Evolutionary conservation across 1,139 yeast species (phyloP), one percentile per base, ranked within the genome.

Genomic region (Suhomyces anneliseae): DNA sequence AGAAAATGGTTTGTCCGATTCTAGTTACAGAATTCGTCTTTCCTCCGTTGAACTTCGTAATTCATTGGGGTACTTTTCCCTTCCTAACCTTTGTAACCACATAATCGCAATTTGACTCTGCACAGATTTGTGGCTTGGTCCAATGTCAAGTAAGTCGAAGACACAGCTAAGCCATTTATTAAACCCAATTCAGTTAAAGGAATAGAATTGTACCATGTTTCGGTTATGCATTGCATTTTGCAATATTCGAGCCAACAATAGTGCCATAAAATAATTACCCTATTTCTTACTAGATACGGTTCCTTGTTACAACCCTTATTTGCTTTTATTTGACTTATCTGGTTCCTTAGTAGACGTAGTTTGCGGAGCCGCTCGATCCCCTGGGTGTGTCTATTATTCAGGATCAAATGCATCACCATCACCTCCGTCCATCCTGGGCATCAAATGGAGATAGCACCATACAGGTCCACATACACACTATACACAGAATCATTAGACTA

Each of bases 1-100:
- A 54, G 98, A 93, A 67, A 77, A 77, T 49, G 99, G 99, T 40
- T 75, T 95, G 64, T 82, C 92, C 44, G 96, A 90, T 65, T 72
- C 78, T 53, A 87, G 84, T 60, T 82, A 89, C 69, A 84, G 98
- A 64, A 93, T 95, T 62, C 84, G 99, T 68, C 76, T 92, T 52
- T 87, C 97, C 2, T 90, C 97, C 34, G 95, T 93, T 45, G 97
- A 92, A 69, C 87, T 95, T 58, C 86, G 32, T 9, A 7, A 6
- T 5, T 6, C 32, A 29, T 4, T 29, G 4, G 9, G n/a, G 7
- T 27, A 29, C 32, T 9, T 29, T 4, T 9, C 4, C 7, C 7
- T 29, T 2, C 32, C 9, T 3, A 9, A 29, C n/a, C 32, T 29
- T 9, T 6, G n/a, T 29, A 9, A 29, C 11, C n/a, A 29, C 32